phyloP scores from a whole-genome alignment of 495 filamentous ascomycete species.

The Penicillium dipodomyicola region DNA sequence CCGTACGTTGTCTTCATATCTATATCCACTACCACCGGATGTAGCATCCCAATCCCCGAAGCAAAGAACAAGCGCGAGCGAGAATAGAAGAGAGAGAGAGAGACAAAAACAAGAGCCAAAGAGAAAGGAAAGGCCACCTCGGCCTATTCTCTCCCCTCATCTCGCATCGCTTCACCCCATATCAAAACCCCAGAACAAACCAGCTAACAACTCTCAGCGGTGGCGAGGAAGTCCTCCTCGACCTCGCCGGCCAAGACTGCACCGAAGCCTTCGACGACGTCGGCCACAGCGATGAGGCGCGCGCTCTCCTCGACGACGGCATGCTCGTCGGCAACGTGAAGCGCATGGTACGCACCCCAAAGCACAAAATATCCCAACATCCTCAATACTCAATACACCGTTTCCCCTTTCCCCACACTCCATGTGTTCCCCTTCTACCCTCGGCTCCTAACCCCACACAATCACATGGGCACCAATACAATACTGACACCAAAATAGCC shows the following conservation, averaged over 20 bases:
- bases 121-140: not conserved
- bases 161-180: not conserved
- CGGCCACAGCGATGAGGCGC: conserved; percentile 97
- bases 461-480: conserved; percentile 11
- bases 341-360: conserved; percentile 63
- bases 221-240: conserved; percentile 96
- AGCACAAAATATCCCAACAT: not conserved
- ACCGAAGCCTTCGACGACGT: conserved; percentile 99
- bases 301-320: conserved; percentile 81
- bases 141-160: not conserved
- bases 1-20: conserved; percentile 66
- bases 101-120: not conserved
- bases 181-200: not conserved
- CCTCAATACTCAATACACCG: too few relatives aligned
- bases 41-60: not conserved
- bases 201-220: conserved; percentile 56
- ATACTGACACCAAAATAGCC: conserved; percentile 50
- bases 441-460: conserved; percentile 5
- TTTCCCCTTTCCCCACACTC: not conserved
- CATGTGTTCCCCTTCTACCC: not conserved
- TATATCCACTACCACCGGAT: not conserved
- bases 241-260: conserved; percentile 94
- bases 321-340: conserved; percentile 78
- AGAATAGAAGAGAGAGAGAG: not conserved
- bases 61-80: not conserved